phyloP scores from a whole-genome alignment of 2,329 filamentous ascomycete genomes.

The Dryadomyces quercivorus region DNA sequence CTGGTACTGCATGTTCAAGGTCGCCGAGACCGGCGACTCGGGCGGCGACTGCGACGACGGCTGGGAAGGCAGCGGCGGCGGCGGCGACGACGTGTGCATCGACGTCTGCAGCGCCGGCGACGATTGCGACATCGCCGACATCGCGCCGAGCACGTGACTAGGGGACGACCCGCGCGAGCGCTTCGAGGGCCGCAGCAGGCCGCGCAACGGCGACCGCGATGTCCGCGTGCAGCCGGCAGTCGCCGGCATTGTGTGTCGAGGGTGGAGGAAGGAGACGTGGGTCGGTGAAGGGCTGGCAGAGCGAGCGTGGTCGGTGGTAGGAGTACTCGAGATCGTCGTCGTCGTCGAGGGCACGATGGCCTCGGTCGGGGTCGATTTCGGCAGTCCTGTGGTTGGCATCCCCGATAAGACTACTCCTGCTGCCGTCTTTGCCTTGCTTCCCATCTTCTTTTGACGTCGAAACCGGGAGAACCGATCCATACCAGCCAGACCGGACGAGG shows the following conservation, averaged over 20 bases:
- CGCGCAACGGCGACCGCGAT: neutral
- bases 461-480: constrained; percentile 21
- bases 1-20: neutral
- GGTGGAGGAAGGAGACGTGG: neutral
- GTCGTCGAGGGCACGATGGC: neutral
- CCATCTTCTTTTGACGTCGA: constrained; percentile 17
- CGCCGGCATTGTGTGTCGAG: neutral
- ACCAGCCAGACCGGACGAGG: neutral
- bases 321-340: too few species aligned
- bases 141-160: neutral
- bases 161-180: neutral
- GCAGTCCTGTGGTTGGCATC: neutral
- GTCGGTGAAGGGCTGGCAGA: neutral
- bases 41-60: constrained; percentile 18
- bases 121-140: neutral
- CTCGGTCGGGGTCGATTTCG: neutral
- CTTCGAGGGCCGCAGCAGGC: neutral
- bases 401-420: neutral
- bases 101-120: neutral
- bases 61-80: constrained; percentile 11
- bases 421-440: constrained; percentile 3
- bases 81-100: neutral
- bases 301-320: neutral
- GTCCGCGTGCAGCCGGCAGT: neutral
- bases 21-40: constrained; percentile 13